Evolutionary conservation across 1,284 basidiomycete genomes (phyloP).

Genomic region (Rhodotorula mucilaginosa): DNA sequence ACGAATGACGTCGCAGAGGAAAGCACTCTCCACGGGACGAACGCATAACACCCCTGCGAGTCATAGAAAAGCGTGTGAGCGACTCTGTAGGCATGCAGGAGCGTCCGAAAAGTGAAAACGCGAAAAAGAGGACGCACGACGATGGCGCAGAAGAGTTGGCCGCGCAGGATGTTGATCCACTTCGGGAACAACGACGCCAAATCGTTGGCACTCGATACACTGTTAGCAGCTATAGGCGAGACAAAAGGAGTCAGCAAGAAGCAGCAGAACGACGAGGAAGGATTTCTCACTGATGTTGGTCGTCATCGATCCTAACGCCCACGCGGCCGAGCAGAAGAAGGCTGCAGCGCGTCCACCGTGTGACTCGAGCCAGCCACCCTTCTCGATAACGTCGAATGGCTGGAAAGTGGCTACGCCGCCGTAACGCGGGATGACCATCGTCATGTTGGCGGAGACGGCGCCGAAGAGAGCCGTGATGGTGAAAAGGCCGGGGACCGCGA

Average conservation of each 20-base stretch:
- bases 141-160: slow-evolving; percentile 18
- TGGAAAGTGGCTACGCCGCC: slow-evolving; percentile 34
- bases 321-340: slow-evolving; percentile 59
- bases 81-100: too few species aligned
- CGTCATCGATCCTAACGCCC: slow-evolving; percentile 31
- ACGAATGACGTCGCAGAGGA: slow-evolving; percentile 16
- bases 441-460: slow-evolving; percentile 59
- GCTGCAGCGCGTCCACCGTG: slow-evolving; percentile 74
- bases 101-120: too few species aligned
- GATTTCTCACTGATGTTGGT: slow-evolving; percentile 11
- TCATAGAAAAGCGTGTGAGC: too few species aligned
- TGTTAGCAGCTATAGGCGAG: slow-evolving; percentile 53
- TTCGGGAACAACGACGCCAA: slow-evolving; percentile 51
- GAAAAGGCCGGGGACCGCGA: slow-evolving; percentile 68
- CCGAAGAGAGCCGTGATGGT: slow-evolving; percentile 60
- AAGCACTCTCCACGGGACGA: slow-evolving; percentile 28
- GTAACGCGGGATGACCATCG: slow-evolving; percentile 42
- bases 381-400: slow-evolving; percentile 48
- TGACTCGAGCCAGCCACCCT: slow-evolving; percentile 28
- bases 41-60: slow-evolving; percentile 16
- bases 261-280: not conserved
- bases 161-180: slow-evolving; percentile 49
- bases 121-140: slow-evolving; percentile 1
- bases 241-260: too few species aligned
- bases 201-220: slow-evolving; percentile 72